These are phyloP conservation scores for Malassezia yamatoensis DNA, from an alignment of 1,284 basidiomycete genomes.

Conservation along the genomic window DNA sequence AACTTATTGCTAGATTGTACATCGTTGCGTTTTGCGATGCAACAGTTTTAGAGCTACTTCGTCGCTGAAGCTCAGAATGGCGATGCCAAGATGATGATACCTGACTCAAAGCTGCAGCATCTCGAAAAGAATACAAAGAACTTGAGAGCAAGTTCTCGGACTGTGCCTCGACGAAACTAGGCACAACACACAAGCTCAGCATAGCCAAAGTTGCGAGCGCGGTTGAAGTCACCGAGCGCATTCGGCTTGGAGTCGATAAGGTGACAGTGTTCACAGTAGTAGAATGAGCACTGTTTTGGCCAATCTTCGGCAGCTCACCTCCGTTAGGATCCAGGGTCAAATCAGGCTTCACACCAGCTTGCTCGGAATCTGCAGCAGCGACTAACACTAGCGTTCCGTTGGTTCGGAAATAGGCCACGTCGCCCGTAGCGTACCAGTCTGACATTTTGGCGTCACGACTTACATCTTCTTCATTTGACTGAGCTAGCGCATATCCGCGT, in stretches of 20 bases:
- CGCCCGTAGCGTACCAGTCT: constrained; percentile 31
- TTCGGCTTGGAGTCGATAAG: no score
- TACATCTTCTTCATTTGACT: not conserved
- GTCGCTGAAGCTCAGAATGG: not conserved
- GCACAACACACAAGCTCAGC: not conserved
- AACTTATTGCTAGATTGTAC: constrained; percentile 25
- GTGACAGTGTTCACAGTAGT: not conserved
- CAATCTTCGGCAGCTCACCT: not conserved
- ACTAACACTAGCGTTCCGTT: constrained; percentile 43
- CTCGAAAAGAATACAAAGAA: not conserved
- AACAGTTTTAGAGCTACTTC: not conserved
- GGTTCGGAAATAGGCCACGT: constrained; percentile 32
- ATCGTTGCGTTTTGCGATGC: constrained; percentile 26
- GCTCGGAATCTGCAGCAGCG: constrained; percentile 4
- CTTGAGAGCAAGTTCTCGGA: not conserved
- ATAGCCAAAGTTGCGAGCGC: not conserved
- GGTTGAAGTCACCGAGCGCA: not conserved
- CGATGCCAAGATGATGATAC: not conserved
- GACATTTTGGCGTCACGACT: not conserved
- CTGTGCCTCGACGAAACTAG: not conserved
- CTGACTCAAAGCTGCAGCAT: not conserved
- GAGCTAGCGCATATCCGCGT: constrained; percentile 27
- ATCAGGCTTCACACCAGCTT: constrained; percentile 8
- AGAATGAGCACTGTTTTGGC: not conserved
- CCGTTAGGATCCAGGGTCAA: constrained; percentile 4